Base-by-base conservation (phyloP, 208 protist genomes). In the Crithidia acanthocephali region DNA sequence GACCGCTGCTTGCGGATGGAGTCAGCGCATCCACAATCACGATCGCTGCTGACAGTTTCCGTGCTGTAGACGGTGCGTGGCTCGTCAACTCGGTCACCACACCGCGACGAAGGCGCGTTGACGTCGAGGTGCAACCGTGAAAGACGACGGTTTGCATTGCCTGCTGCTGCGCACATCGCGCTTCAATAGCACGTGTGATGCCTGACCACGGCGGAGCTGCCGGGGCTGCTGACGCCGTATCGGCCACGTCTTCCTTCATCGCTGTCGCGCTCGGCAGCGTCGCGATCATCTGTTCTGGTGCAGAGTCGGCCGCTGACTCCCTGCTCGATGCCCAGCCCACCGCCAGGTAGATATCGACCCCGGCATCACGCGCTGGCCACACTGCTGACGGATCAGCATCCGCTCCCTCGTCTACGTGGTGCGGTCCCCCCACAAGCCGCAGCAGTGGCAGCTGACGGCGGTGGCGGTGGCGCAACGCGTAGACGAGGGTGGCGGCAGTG, bases 401-500 rank as follows among this genome's bases (percentile, higher is more conserved):
- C 44, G 13, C 28, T 23, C 8, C 42, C 23, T 35, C 44, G 15
- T 16, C 9, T 2, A 7, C 9, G 3, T 3, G 8, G 18, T 40
- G 20, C 44, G 8, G 11, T 2, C 44, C 48, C 35, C 13, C 28
- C 16, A 75, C 22, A 0, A 68, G 35, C 0, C 40, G 47, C 13
- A 76, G 61, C 1, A 52, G 55, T 0, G 62, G 47, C 25, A 45
- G 40, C 15, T 33, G 2, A 5, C 10, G 32, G 18, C 50, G 4
- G 42, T 62, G 60, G 15, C 11, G 61, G 33, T 59, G 45, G 45
- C 53, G 61, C 15, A 76, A 20, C 4, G 55, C 62, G 63, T 76
- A 76, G 10, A 53, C 62, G 5, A 76, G 45, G 2, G 62, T n/a
- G 20, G 53, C 62, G 16, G 22, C 32, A 2, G 55, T 44, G 16